Evolutionary conservation across 23 red algal species (phyloP).

Genomic region (Agarophyton chilense): DNA sequence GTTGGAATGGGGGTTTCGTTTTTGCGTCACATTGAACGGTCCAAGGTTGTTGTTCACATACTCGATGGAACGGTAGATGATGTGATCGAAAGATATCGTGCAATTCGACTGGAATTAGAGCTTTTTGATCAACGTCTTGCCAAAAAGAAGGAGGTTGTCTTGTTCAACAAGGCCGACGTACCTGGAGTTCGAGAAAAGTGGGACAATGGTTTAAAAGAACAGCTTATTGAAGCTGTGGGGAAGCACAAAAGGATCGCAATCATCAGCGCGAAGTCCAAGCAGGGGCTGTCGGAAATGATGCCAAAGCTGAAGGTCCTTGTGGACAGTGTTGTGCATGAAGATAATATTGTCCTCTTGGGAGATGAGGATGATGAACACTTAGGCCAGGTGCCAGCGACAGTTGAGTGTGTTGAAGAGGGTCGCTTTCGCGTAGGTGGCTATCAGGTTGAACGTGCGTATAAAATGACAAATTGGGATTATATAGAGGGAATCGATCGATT

Average conservation of each 20-base stretch:
- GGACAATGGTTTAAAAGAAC: slow-evolving; percentile 45
- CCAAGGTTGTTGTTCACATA: slow-evolving; percentile 85
- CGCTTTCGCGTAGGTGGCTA: slow-evolving; percentile 36
- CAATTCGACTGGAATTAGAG: slow-evolving; percentile 85
- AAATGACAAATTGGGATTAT: slow-evolving; percentile 98
- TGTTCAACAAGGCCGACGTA: slow-evolving; percentile 94
- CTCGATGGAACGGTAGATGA: slow-evolving; percentile 70
- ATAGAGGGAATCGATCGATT: slow-evolving; percentile 93
- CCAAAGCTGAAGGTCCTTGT: slow-evolving; percentile 63
- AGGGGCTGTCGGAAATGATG: slow-evolving; percentile 69
- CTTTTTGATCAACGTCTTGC: slow-evolving; percentile 81
- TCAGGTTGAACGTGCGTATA: slow-evolving; percentile 62
- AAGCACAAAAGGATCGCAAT: slow-evolving; percentile 76
- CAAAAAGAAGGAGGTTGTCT: slow-evolving; percentile 80
- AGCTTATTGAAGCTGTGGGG: slow-evolving; percentile 49
- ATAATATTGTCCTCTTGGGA: slow-evolving; percentile 29
- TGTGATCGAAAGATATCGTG: slow-evolving; percentile 77
- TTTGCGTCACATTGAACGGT: slow-evolving; percentile 92
- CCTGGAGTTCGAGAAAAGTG: slow-evolving; percentile 66
- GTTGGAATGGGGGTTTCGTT: slow-evolving; percentile 88
- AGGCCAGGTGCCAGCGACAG: slow-evolving; percentile 1
- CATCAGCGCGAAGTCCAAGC: slow-evolving; percentile 75
- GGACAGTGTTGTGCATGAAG: slow-evolving; percentile 22
- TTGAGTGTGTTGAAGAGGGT: slow-evolving; percentile 26
- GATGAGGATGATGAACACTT: slow-evolving; percentile 37